Base-by-base conservation (phyloP, 1,284 basidiomycete species). In the Boletus sp. region DNA sequence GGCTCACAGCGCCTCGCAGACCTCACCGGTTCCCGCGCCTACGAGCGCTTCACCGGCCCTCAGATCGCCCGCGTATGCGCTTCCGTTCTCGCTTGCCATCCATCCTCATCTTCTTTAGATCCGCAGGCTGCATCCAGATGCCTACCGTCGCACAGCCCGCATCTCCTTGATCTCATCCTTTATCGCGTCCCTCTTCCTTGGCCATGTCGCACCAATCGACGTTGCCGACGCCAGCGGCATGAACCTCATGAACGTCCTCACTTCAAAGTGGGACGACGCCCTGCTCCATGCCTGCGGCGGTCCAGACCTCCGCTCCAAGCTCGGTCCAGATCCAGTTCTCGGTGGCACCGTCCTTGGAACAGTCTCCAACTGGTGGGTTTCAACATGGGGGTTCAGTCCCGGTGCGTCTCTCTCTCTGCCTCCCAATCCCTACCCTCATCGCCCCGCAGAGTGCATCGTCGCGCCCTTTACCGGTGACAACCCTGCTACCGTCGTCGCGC, bases 381-480 rank as follows among this genome's bases (percentile, higher is more conserved):
- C 48, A 8, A 23, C 56, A 46, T 60, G 56, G 56, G 56, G 59
- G 2, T 60, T 60, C 57, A 60, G 40, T 23, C 59, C 59, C 1
- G 43, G 57, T 37, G 25, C 16, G 23, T 4, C 23, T 19, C 35
- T 19, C 5, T 43, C n/a, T 23, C 55, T 4, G 4, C 21, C 9
- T 23, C 27, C 38, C 37, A 11, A 30, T 75, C 79, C 40, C 19
- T 9, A 1, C 11, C 10, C 40, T 23, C 40, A 43, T 43, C 40
- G 3, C 25, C 93, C 40, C 43, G n/a, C 68, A 84, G 91, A 89
- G 31, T 96, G 94, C 69, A 78, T 88, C 50, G 82, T 97, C 58
- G 90, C 90, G 17, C 91, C 93, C 0, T 93, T 94, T 69, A 96
- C 94, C 0, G 95, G 95, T 16, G 95, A 97, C 75, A 97, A 97